These are phyloP conservation scores for Monosporascus sp. DNA, from an alignment of 2,329 filamentous ascomycete species.

Conservation along the genomic window DNA sequence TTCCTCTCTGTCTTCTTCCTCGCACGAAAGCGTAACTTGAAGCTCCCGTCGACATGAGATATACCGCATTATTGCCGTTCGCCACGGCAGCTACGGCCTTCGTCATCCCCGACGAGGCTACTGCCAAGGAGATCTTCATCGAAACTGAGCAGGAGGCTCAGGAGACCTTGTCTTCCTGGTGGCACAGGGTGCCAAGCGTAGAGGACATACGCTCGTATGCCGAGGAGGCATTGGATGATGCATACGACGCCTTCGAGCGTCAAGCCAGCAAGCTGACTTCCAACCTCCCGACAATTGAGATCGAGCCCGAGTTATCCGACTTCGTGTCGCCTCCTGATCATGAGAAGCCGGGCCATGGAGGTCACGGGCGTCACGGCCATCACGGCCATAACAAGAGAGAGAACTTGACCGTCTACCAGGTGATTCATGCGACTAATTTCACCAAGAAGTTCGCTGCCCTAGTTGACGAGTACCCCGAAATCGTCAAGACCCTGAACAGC, in stretches of 20 bases:
- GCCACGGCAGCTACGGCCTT: slow-evolving; percentile 16
- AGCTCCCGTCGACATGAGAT: slow-evolving; percentile 13
- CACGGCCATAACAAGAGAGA: slow-evolving; percentile 34
- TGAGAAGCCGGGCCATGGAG: not conserved
- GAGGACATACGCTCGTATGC: slow-evolving; percentile 11
- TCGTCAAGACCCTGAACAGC: slow-evolving; percentile 69
- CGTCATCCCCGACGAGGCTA: slow-evolving; percentile 25
- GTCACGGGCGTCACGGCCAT: slow-evolving; percentile 16
- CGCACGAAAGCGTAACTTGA: not conserved
- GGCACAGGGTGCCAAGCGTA: slow-evolving; percentile 7
- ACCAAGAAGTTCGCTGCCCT: slow-evolving; percentile 72
- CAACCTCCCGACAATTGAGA: slow-evolving; percentile 9
- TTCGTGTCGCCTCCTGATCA: slow-evolving; percentile 11
- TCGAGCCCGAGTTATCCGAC: slow-evolving; percentile 10
- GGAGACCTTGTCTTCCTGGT: slow-evolving; percentile 15
- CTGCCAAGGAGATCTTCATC: slow-evolving; percentile 19
- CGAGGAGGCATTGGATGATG: slow-evolving; percentile 7
- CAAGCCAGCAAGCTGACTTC: slow-evolving; percentile 10
- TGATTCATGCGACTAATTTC: slow-evolving; percentile 70
- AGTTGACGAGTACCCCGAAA: slow-evolving; percentile 65
- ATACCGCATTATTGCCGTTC: slow-evolving; percentile 16
- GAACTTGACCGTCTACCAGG: slow-evolving; percentile 72
- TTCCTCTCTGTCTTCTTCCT: not conserved
- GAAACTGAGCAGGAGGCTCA: slow-evolving; percentile 13
- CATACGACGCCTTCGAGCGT: slow-evolving; percentile 12